These are phyloP conservation scores for Carex myosuroides DNA, from an alignment of 176 grass and related monocot genomes.

Conservation along the genomic window DNA sequence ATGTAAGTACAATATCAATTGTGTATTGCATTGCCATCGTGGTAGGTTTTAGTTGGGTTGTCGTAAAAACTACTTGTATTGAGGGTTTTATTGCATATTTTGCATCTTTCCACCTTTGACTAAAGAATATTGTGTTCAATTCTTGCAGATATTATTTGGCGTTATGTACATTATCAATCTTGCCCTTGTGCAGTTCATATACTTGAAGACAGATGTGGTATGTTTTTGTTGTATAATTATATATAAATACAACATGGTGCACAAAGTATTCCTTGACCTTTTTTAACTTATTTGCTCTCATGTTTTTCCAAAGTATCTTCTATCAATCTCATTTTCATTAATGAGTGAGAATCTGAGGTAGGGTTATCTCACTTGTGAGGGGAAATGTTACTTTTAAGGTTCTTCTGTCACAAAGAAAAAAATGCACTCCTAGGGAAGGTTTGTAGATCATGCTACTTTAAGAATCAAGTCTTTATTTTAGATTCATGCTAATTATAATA, in stretches of 20 bases:
- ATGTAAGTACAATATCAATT: background rate
- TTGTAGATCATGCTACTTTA: background rate
- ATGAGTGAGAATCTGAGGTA: background rate
- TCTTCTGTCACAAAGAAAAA: background rate
- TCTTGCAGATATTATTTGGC: conserved; percentile 75
- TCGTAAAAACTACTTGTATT: background rate
- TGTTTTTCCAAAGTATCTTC: background rate
- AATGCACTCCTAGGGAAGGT: background rate
- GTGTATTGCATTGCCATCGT: background rate
- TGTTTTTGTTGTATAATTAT: conserved; percentile 12
- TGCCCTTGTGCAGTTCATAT: conserved; percentile 60
- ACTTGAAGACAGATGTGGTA: conserved; percentile 83
- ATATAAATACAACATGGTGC: background rate
- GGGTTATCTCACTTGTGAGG: background rate
- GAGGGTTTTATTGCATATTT: background rate
- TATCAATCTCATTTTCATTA: background rate
- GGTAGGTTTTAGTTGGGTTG: background rate
- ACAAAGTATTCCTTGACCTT: background rate
- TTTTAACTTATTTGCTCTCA: background rate
- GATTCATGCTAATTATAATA: background rate
- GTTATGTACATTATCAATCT: conserved; percentile 74
- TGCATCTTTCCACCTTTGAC: background rate
- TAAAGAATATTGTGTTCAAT: background rate
- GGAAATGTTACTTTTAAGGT: background rate
- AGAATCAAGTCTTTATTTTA: background rate